Evolutionary conservation across 768 basidiomycete genomes (phyloP).

Genomic region (Boletus tylopilopsis): DNA sequence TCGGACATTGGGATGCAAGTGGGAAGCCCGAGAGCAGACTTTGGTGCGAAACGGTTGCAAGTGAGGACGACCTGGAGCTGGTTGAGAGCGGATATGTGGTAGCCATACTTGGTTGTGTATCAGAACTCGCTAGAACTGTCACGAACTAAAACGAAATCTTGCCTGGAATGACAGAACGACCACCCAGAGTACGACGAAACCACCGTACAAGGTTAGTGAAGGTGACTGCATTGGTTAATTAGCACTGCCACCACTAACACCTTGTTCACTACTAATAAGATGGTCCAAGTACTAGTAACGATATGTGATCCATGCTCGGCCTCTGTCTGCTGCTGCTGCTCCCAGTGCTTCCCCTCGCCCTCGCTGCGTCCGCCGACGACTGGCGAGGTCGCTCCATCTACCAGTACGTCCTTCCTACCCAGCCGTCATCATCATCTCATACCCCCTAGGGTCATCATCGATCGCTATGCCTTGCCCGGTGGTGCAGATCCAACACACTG

Average conservation of each 20-base stretch:
- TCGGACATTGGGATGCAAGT: constrained; percentile 80
- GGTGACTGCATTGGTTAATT: no score
- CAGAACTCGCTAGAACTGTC: no score
- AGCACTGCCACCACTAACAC: no score
- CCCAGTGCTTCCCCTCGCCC: background rate
- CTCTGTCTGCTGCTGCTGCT: constrained; percentile 1
- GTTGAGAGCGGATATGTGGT: constrained; percentile 88
- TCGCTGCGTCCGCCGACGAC: constrained; percentile 11
- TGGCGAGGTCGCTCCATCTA: constrained; percentile 17
- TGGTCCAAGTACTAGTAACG: no score
- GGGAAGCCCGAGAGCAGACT: constrained; percentile 42
- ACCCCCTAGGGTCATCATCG: constrained; percentile 6
- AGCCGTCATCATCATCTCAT: background rate
- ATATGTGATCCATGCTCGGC: constrained; percentile 3
- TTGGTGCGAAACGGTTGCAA: constrained; percentile 43
- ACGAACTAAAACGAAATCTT: no score
- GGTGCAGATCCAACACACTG: constrained; percentile 7
- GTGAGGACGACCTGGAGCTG: constrained; percentile 79
- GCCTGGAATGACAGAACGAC: constrained; percentile 57
- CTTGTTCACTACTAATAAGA: no score
- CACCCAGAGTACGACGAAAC: constrained; percentile 65
- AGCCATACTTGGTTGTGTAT: constrained; percentile 87
- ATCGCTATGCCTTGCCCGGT: constrained; percentile 12
- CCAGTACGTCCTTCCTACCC: background rate
- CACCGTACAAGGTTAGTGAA: constrained; percentile 59